These are phyloP conservation scores for Aciculosporium take DNA, from an alignment of 2,329 filamentous ascomycete species.

Conservation along the genomic window DNA sequence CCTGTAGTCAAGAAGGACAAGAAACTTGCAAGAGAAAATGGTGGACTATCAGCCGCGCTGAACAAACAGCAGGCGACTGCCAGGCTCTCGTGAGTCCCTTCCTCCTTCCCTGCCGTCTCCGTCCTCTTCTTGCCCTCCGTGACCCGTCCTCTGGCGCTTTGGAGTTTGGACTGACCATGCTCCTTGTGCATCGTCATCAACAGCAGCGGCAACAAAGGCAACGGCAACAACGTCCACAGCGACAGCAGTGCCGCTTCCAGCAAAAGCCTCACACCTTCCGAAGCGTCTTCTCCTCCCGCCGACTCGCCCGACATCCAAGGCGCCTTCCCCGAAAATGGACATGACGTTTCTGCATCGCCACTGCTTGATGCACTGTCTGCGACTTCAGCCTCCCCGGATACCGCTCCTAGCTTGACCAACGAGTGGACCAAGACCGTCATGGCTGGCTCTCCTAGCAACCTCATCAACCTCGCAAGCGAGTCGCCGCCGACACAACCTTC, in stretches of 20 bases:
- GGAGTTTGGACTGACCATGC: constrained; percentile 12
- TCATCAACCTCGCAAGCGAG: constrained; percentile 36
- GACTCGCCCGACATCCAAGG: constrained; percentile 33
- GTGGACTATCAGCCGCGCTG: constrained; percentile 38
- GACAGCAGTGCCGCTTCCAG: constrained; percentile 19
- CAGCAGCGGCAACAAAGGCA: constrained; percentile 8
- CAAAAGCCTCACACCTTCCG: constrained; percentile 24
- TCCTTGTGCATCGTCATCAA: constrained; percentile 9
- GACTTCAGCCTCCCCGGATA: constrained; percentile 34
- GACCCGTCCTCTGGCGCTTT: constrained; percentile 11
- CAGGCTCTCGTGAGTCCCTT: constrained; percentile 34
- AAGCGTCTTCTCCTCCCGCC: constrained; percentile 28
- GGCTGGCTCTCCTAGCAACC: constrained; percentile 37
- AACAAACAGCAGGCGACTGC: constrained; percentile 37
- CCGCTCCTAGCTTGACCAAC: constrained; percentile 30
- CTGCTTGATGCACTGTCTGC: constrained; percentile 34
- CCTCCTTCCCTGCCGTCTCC: constrained; percentile 5
- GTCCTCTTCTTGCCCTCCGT: constrained; percentile 7
- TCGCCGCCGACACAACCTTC: constrained; percentile 39
- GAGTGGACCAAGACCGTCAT: constrained; percentile 30
- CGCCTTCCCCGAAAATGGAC: constrained; percentile 27
- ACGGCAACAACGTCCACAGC: constrained; percentile 15
- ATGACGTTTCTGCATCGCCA: constrained; percentile 27
- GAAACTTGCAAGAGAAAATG: constrained; percentile 40
- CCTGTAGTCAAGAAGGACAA: constrained; percentile 30